Conservation (phyloP, 2,329 filamentous ascomycete species). For the Sporothrix protearum region DNA sequence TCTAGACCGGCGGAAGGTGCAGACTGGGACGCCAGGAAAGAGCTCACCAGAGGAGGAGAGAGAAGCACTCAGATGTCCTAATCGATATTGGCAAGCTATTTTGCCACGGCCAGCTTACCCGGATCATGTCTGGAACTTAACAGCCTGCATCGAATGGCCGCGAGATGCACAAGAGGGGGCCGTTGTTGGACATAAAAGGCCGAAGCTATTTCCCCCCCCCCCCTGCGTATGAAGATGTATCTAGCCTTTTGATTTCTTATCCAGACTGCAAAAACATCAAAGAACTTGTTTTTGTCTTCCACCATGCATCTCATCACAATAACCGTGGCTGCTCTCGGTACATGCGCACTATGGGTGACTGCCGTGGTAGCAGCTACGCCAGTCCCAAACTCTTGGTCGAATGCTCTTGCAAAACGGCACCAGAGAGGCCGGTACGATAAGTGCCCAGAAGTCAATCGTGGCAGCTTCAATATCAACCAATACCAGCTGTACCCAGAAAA, state of each 20-base stretch:
- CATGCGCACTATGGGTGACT: neutral
- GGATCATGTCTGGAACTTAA: neutral
- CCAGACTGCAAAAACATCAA: too few relatives aligned
- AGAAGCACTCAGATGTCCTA: neutral
- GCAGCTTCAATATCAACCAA: conserved; percentile 31
- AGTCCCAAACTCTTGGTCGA: neutral
- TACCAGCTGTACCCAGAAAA: conserved; percentile 39
- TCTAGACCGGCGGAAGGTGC: neutral
- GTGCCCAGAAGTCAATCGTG: conserved; percentile 29
- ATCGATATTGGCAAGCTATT: neutral
- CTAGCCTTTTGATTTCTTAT: neutral
- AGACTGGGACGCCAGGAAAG: neutral
- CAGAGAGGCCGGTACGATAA: neutral
- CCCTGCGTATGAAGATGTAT: neutral
- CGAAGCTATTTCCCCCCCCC: neutral
- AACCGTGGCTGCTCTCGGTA: neutral
- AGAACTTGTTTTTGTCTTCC: neutral
- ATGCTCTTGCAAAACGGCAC: neutral
- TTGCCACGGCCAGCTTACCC: neutral
- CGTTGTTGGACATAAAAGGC: neutral
- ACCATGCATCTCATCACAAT: neutral
- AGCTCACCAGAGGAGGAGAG: neutral
- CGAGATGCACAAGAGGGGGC: neutral
- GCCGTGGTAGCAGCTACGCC: neutral
- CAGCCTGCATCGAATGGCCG: neutral